Base-by-base conservation (phyloP, 257 asterid species). In the Gentiana straminea region DNA sequence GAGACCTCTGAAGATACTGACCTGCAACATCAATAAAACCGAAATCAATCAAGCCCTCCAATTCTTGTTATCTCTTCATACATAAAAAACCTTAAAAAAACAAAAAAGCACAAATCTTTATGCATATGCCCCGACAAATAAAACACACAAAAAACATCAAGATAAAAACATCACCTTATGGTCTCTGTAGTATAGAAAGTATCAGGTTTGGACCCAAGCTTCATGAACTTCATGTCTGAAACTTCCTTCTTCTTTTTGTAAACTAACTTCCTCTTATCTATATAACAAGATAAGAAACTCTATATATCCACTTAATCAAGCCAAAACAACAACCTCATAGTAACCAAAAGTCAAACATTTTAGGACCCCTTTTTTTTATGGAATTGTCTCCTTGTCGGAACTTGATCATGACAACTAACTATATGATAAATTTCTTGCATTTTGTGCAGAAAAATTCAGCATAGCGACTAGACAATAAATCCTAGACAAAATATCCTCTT, bases 171-270 rank as follows among this genome's bases (percentile, higher is more conserved):
- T 12, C 75, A 86, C 96, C 96, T 82, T 33, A 74, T 71, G 48
- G 92, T 82, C 62, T 82, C 86, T 77, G 78, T 82, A 1, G 94
- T 76, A 74, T 65, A 80, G 78, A 84, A 87, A 49, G 89, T 81
- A 79, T 87, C 96, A 13, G 93, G 90, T 55, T 80, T 74, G 13
- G 78, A 68, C 51, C 96, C 94, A 8, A 87, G 81, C 69, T 84
- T 82, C 96, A 87, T 82, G 49, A 75, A 87, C 88, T 87, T 87
- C 94, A 87, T 87, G 24, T 24, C 24, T 24, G 24, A 24, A 24
- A 24, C 24, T 24, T 24, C 24, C 13, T 68, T 69, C 37, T 51
- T 51, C 50, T 13, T 49, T 41, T 59, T n/a, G 45, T 55, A 36
- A 15, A 52, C 53, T 15, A 32, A 33, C 37, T 47, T 53, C 32